These are phyloP conservation scores for Pseudogymnoascus sp. DNA, from an alignment of 2,329 filamentous ascomycete species.

Conservation along the genomic window DNA sequence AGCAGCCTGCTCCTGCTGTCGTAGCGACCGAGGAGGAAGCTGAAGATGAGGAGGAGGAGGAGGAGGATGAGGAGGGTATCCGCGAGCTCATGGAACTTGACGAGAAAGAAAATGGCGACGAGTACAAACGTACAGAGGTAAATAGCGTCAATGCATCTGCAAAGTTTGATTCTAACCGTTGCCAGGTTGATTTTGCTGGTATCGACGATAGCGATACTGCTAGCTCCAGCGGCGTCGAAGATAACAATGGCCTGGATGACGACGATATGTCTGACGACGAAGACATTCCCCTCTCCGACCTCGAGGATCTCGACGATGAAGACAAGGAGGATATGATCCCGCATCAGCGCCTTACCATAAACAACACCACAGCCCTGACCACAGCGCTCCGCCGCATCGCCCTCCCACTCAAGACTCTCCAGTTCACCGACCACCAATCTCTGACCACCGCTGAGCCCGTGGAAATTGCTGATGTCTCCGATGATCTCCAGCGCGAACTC, in stretches of 20 bases:
- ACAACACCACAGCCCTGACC: slow-evolving; percentile 84
- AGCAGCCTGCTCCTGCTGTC: slow-evolving; percentile 24
- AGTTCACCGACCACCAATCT: slow-evolving; percentile 78
- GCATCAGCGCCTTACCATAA: slow-evolving; percentile 90
- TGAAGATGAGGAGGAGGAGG: slow-evolving; percentile 32
- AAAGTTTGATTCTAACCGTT: slow-evolving; percentile 15
- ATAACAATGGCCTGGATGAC: slow-evolving; percentile 39
- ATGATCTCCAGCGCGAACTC: slow-evolving; percentile 86
- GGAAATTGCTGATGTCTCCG: slow-evolving; percentile 73
- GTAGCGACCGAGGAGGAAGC: slow-evolving; percentile 37
- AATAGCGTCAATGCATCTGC: slow-evolving; percentile 8
- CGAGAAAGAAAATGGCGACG: slow-evolving; percentile 32
- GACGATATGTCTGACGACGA: slow-evolving; percentile 64
- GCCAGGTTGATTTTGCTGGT: slow-evolving; percentile 44
- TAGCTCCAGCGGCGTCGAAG: slow-evolving; percentile 49
- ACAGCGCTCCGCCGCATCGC: slow-evolving; percentile 73
- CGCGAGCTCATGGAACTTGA: slow-evolving; percentile 23
- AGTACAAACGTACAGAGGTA: slow-evolving; percentile 34
- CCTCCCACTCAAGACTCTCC: slow-evolving; percentile 58
- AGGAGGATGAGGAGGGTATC: slow-evolving; percentile 26
- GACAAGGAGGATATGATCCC: slow-evolving; percentile 82
- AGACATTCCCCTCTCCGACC: slow-evolving; percentile 82
- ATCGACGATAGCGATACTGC: slow-evolving; percentile 56
- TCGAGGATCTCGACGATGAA: slow-evolving; percentile 68
- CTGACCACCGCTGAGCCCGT: slow-evolving; percentile 62